Evolutionary conservation across 2,329 filamentous ascomycete species (phyloP), one percentile per base, ranked within the genome.

Genomic region (Botryotinia convoluta): DNA sequence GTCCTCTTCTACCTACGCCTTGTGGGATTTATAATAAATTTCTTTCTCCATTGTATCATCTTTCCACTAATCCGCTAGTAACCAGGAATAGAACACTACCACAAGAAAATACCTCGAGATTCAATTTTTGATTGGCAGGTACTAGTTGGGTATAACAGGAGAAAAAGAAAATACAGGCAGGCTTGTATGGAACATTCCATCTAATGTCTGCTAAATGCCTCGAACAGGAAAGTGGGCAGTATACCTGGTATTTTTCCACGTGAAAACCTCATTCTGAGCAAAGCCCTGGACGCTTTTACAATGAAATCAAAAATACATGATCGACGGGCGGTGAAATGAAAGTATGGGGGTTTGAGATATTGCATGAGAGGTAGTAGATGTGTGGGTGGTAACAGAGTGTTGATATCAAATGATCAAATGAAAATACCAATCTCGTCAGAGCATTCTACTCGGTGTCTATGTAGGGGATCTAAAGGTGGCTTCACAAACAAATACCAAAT

Each of bases 241-340:
- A 37, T 37, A 44, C n/a, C 35, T 12, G 14, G 22, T 22, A 22
- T 7, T 22, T 48, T 65, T 8, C 45, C 45, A 68, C 45, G 64
- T 69, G 48, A 57, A 32, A 57, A n/a, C 5, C 37, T 20, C 45
- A 54, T 32, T 42, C 44, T 12, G 65, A 14, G 16, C 51, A 69
- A 57, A 69, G 18, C 26, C 37, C 65, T 69, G 65, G 65, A 42
- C 65, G 65, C 65, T 69, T 69, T 69, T 69, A 57, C 35, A 1
- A 26, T 4, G n/a, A 6, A 26, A 57, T 54, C 4, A 9, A 29
- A 39, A 10, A 57, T 44, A 7, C 35, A 26, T 57, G n/a, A 69
- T 57, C 37, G 65, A 69, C n/a, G 35, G 63, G 65, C 65, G 65
- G 65, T 69, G 65, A 69, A 69, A 12, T 69, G 35, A 26, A 69